Percentiles rank a stretch among this genome's conserved stretches.
phyloP scores from a whole-genome alignment of 306 rosid genomes.

The Luffa aegyptiaca region DNA sequence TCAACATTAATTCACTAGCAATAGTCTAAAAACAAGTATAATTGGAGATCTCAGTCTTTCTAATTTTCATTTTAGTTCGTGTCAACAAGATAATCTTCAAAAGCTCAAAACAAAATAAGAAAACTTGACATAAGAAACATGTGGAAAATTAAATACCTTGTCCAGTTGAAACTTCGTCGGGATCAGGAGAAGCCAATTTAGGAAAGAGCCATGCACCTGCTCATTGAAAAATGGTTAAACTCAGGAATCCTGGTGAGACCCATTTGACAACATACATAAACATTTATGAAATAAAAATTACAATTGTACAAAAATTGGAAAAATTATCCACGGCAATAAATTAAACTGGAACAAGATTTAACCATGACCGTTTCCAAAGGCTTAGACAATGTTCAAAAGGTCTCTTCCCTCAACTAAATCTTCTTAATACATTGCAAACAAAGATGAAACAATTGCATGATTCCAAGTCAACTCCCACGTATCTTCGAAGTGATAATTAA shows the following conservation, averaged over 20 bases:
- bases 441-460: neutral
- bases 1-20: neutral
- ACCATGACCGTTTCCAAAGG: neutral
- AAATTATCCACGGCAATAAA: neutral
- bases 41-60: neutral
- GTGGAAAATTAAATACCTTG: constrained; percentile 27
- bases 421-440: neutral
- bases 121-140: neutral
- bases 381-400: neutral
- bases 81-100: neutral
- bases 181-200: neutral
- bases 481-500: neutral
- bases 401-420: neutral
- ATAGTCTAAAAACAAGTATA: neutral
- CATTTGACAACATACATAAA: neutral
- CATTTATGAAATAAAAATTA: neutral
- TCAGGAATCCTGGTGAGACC: neutral
- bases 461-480: neutral
- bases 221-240: constrained; percentile 12
- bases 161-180: neutral
- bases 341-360: neutral
- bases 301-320: neutral
- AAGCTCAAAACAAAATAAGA: neutral
- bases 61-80: neutral
- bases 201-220: constrained; percentile 44